A percentile compares a stretch with the other conserved stretches of the same genome.
Conservation (phyloP, 164 flowering plant species). For the grape (Vitis vinifera) region DNA sequence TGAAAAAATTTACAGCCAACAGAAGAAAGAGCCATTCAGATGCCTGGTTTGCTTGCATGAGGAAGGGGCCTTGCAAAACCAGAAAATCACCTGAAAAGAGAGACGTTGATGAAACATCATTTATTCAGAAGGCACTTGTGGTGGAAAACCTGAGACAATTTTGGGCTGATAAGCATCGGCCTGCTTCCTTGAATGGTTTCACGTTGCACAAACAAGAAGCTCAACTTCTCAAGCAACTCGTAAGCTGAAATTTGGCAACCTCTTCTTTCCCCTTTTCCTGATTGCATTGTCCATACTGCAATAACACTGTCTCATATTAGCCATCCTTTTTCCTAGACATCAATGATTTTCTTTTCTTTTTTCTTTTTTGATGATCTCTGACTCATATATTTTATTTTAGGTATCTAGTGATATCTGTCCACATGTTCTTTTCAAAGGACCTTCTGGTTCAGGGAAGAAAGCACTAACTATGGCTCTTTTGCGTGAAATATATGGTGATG, state of each 20-base stretch:
- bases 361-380: not conserved
- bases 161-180: conserved; percentile 77
- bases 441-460: conserved; percentile 69
- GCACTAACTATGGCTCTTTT: conserved; percentile 58
- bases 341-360: not conserved
- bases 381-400: conserved; percentile 23
- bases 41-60: conserved; percentile 60
- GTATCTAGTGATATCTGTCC: conserved; percentile 45
- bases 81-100: conserved; percentile 49
- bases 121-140: conserved; percentile 64
- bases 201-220: conserved; percentile 75
- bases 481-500: conserved; percentile 59
- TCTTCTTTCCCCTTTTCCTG: not conserved
- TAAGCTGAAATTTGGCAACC: conserved; percentile 22
- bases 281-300: not conserved
- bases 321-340: no score
- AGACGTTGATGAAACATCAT: conserved; percentile 54
- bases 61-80: conserved; percentile 52
- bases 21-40: conserved; percentile 48
- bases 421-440: conserved; percentile 71
- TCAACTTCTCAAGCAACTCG: conserved; percentile 57
- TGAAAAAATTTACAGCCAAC: conserved; percentile 43
- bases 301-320: no score
- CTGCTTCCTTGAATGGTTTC: conserved; percentile 62
- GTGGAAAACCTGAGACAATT: conserved; percentile 63